Base-by-base conservation (phyloP, 176 grass and related monocot species). In the Echinochloa phyllopogon region DNA sequence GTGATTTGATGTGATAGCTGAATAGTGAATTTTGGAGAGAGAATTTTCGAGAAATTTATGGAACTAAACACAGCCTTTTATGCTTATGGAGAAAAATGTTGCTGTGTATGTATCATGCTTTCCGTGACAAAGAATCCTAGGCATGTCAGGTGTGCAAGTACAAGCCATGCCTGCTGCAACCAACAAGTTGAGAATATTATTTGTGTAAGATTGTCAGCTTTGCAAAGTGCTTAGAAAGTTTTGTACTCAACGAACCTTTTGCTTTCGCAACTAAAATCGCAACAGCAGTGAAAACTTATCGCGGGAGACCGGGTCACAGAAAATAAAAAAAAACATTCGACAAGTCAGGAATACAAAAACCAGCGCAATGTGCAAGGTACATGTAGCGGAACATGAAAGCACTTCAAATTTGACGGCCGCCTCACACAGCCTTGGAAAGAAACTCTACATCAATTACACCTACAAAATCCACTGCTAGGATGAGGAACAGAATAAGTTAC, bases 371-470 rank as follows among this genome's bases (percentile, higher is more conserved):
- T 43, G 38, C 18, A 39, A n/a, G 18, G 29, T 62, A 62, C 23
- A 77, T 78, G 62, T 29, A 69, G 47, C 57, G 38, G 56, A 65
- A 15, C 14, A 52, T 84, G 44, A 60, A 50, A 21, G n/a, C 44
- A 8, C 49, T 48, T 81, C 25, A 43, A 79, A 64, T 78, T 37
- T 47, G 42, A 86, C 65, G 0, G 42, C 27, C 9, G 8, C 20
- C 51, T 53, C 68, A 72, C 63, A 74, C 8, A 47, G 14, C 43
- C 72, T 59, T 61, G 51, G 39, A 52, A 63, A 47, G 21, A 45
- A 50, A 72, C 27, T 72, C 73, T 70, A 87, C 39, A 79, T n/a
- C 57, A 87, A 76, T 72, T 79, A 67, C 67, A 81, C 45, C 50
- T 84, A 67, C 52, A 87, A 75, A 84, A 76, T 57, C 81, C 75